Conservation (phyloP, 192 early-diverging fungal genomes). For the Coemansia sp. region DNA sequence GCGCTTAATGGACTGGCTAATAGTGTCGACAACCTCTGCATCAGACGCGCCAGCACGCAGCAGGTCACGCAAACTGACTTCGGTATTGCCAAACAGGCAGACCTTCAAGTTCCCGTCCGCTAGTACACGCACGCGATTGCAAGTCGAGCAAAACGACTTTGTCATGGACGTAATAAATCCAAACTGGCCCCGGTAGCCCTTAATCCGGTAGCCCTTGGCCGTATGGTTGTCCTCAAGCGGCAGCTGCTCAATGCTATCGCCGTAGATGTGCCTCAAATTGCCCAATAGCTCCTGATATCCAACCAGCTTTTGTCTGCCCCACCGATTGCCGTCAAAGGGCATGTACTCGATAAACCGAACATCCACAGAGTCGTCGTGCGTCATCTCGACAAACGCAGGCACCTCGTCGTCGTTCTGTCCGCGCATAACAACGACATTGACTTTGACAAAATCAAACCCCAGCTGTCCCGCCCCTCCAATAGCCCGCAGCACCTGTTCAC, state of each 20-base stretch:
- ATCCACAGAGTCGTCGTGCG: constrained; percentile 67
- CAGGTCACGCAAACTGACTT: constrained; percentile 81
- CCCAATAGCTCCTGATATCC: constrained; percentile 77
- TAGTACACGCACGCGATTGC: constrained; percentile 88
- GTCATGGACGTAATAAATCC: constrained; percentile 99
- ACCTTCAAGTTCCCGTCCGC: constrained; percentile 94
- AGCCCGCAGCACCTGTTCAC: constrained; percentile 72
- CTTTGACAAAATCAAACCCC: constrained; percentile 74
- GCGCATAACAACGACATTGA: constrained; percentile 93
- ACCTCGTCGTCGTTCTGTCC: constrained; percentile 84
- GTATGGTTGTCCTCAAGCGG: constrained; percentile 83
- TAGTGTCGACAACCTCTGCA: constrained; percentile 65
- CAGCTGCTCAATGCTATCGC: constrained; percentile 58
- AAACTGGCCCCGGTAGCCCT: constrained; percentile 81
- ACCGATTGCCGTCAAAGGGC: constrained; percentile 96
- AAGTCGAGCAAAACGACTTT: constrained; percentile 93
- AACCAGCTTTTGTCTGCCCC: constrained; percentile 80
- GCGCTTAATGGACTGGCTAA: constrained; percentile 74
- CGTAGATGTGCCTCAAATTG: constrained; percentile 56
- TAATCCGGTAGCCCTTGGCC: constrained; percentile 64
- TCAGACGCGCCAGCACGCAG: constrained; percentile 64
- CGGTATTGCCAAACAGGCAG: constrained; percentile 91
- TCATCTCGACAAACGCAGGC: constrained; percentile 79
- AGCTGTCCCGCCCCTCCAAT: constrained; percentile 66
- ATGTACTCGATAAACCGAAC: constrained; percentile 98